Percentiles rank a stretch among this genome's conserved stretches.
phyloP scores from a whole-genome alignment of 768 basidiomycete genomes.

The Rhodotorula taiwanensis region DNA sequence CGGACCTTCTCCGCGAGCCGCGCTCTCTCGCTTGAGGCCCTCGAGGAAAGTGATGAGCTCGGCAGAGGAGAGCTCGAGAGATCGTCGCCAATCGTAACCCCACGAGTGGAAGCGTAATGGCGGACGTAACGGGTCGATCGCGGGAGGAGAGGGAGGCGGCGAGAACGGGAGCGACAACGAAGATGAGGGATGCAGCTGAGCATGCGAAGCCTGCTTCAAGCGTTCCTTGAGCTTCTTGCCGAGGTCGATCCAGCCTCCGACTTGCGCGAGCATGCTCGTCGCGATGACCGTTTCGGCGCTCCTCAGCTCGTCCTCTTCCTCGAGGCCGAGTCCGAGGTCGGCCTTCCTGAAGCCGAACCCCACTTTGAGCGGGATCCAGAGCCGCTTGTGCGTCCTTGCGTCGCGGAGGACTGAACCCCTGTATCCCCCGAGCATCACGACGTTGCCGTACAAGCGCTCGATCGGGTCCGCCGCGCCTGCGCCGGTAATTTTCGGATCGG shows the following conservation, averaged over 20 bases:
- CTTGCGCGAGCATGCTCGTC: constrained; percentile 19
- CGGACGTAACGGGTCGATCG: neutral
- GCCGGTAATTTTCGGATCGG: neutral
- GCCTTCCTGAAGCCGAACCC: constrained; percentile 31
- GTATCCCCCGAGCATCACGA: constrained; percentile 36
- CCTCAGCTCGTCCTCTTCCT: constrained; percentile 33
- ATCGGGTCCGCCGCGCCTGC: constrained; percentile 14
- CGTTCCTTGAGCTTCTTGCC: constrained; percentile 25
- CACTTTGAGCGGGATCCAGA: constrained; percentile 36
- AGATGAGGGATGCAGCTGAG: neutral
- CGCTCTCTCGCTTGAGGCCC: constrained; percentile 13
- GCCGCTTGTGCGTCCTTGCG: constrained; percentile 16
- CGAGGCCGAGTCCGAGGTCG: constrained; percentile 32
- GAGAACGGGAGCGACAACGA: constrained; percentile 2
- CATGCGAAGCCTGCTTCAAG: neutral
- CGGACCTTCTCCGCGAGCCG: constrained; percentile 16
- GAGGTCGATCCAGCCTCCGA: constrained; percentile 32
- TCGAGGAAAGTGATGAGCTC: constrained; percentile 5
- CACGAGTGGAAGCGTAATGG: constrained; percentile 25
- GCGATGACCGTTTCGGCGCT: constrained; percentile 32
- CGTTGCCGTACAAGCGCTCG: constrained; percentile 28
- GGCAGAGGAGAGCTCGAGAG: constrained; percentile 21
- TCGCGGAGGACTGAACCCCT: constrained; percentile 33
- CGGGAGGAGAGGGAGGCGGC: neutral
- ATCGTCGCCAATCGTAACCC: constrained; percentile 38